Percentiles rank a stretch among this genome's conserved stretches.
phyloP scores from a whole-genome alignment of 1,284 basidiomycete species.

The Tausonia pullulans region DNA sequence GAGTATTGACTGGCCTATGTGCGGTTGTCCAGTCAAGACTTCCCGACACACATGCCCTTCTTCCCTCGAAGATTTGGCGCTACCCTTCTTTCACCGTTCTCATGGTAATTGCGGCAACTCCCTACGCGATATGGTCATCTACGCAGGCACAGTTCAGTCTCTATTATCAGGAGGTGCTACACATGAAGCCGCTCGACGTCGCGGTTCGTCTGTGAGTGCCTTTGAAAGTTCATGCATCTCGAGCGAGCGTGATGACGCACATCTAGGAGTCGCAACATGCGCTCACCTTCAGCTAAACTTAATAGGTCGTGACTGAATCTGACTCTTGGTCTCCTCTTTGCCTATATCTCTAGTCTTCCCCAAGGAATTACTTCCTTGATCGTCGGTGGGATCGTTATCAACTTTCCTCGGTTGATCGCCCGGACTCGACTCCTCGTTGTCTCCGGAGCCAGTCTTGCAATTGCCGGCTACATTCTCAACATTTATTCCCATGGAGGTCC shows the following conservation, averaged over 20 bases:
- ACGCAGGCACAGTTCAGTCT: not conserved
- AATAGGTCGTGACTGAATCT: not conserved
- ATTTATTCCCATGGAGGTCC: too few relatives aligned
- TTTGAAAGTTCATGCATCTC: too few relatives aligned
- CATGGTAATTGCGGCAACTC: not conserved
- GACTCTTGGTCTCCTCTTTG: not conserved
- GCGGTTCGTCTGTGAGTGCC: not conserved
- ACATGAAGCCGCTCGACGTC: not conserved
- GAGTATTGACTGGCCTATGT: not conserved
- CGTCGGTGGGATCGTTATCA: not conserved
- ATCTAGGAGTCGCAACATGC: too few relatives aligned
- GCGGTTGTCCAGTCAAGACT: not conserved
- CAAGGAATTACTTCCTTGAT: not conserved
- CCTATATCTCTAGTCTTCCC: not conserved
- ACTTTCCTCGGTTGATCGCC: not conserved
- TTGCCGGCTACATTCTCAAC: too few relatives aligned
- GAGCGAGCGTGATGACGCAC: too few relatives aligned
- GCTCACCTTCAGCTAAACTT: not conserved
- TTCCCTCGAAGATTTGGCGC: not conserved
- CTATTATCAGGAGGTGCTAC: not conserved
- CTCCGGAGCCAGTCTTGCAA: too few relatives aligned
- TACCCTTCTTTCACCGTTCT: not conserved
- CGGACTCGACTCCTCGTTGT: too few relatives aligned
- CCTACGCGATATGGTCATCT: not conserved
- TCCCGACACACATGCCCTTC: not conserved